Base-by-base conservation (phyloP, 805 yeast species). In the Saccharomyces jurei region DNA sequence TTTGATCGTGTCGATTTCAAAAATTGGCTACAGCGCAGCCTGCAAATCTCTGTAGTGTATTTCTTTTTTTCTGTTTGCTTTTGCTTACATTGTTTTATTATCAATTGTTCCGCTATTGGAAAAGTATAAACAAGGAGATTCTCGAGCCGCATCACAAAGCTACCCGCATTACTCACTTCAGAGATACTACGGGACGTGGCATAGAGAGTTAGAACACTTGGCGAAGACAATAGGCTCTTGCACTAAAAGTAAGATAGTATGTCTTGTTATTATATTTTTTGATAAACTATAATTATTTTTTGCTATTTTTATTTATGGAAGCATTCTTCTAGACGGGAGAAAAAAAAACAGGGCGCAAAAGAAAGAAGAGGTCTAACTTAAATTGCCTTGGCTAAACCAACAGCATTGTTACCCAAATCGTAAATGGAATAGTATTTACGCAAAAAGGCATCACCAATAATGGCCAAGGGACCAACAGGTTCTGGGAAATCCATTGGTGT, bases 401-500 rank as follows among this genome's bases (percentile, higher is more conserved):
- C 97, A 51, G 96, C 95, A 71, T 92, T 78, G 72, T 84, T 82
- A 68, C 88, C 89, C 66, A 92, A 72, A 72, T 94, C 98, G 74
- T 94, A 94, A 62, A 94, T 81, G 26, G 97, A 89, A 80, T 94
- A 94, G 79, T 83, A 92, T 70, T 79, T 87, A 79, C 99, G 89
- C 75, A 94, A 82, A 86, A 94, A 94, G 14, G 98, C 92, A 70
- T 94, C 99, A 70, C 99, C 99, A 63, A 94, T 77, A 66, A 94
- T 92, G 55, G 97, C 96, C 74, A 94, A 74, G 62, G 96, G 97
- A 56, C 98, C 98, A 66, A 92, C 86, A 58, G 97, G 97, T 66
- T 84, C 89, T 52, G 98, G 98, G 83, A 94, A 82, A 71, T 94
- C 99, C 92, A 94, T 83, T 64, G 96, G 96, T 46, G 96, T 90